Conservation (phyloP, 2,329 filamentous ascomycete species). For the Podosphaera aphanis region DNA sequence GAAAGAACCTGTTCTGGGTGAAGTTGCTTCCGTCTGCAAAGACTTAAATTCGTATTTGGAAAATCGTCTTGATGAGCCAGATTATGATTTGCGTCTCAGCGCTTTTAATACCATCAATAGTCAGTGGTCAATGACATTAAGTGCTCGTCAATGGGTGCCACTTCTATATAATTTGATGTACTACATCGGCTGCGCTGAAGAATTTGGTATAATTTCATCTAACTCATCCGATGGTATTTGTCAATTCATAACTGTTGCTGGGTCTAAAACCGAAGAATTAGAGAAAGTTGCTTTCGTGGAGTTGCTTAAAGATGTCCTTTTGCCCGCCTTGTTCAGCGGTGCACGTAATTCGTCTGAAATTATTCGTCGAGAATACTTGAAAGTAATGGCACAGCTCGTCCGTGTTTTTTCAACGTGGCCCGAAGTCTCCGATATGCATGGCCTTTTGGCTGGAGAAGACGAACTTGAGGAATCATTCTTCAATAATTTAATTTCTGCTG, state of each 20-base stretch:
- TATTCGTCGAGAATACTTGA: conserved; percentile 60
- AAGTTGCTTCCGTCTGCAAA: conserved; percentile 46
- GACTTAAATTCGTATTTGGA: conserved; percentile 61
- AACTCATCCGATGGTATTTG: conserved; percentile 67
- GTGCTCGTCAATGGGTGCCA: conserved; percentile 60
- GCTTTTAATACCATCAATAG: conserved; percentile 55
- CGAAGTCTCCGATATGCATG: conserved; percentile 48
- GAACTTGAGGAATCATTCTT: conserved; percentile 50
- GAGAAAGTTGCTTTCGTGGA: conserved; percentile 26
- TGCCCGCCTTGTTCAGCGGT: conserved; percentile 57
- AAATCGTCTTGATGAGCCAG: conserved; percentile 56
- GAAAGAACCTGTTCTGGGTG: conserved; percentile 33
- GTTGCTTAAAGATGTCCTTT: conserved; percentile 38
- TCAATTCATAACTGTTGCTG: conserved; percentile 46
- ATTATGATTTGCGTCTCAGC: conserved; percentile 60
- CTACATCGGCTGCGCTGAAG: conserved; percentile 65
- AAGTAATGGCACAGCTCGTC: conserved; percentile 58
- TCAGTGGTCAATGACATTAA: conserved; percentile 33
- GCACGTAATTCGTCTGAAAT: conserved; percentile 60
- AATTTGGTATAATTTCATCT: conserved; percentile 56
- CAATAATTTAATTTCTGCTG: conserved; percentile 74
- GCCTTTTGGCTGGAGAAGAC: conserved; percentile 44
- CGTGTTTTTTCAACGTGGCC: conserved; percentile 45
- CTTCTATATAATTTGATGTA: conserved; percentile 75
- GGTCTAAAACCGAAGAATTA: conserved; percentile 20